Evolutionary conservation across 805 yeast genomes (phyloP).

Genomic region (Spathaspora boniae): DNA sequence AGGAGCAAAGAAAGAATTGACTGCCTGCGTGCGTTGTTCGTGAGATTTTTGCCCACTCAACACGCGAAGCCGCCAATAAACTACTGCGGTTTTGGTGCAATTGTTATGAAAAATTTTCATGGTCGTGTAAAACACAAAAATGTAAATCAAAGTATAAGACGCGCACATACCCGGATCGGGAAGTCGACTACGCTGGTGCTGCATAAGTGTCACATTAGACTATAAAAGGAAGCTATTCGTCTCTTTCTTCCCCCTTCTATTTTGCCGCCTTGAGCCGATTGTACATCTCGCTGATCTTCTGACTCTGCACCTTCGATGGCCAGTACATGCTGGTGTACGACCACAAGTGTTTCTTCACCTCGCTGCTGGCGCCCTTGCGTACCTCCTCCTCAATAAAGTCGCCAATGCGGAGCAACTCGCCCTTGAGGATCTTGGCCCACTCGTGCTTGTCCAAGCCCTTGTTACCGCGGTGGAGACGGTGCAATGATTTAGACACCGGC

Average conservation of each 20-base stretch:
- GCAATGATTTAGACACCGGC: constrained; percentile 65
- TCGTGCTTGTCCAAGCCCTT: constrained; percentile 71
- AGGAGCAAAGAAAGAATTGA: too few species aligned
- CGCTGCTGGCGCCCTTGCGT: constrained; percentile 16
- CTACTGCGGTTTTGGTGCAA: too few species aligned
- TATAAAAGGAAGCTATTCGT: too few species aligned
- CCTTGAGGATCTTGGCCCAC: constrained; percentile 69
- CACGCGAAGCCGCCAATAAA: not conserved
- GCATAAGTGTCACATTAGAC: too few species aligned
- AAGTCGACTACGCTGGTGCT: too few species aligned
- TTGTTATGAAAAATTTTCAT: not conserved
- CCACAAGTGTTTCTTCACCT: constrained; percentile 70
- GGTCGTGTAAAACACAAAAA: too few species aligned
- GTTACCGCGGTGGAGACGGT: constrained; percentile 65
- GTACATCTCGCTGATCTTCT: constrained; percentile 75
- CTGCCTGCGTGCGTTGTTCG: too few species aligned
- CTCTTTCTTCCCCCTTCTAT: not conserved
- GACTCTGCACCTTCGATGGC: constrained; percentile 82
- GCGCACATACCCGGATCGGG: too few species aligned
- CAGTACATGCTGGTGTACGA: constrained; percentile 78
- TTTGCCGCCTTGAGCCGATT: constrained; percentile 43
- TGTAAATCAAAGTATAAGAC: too few species aligned
- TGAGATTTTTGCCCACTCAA: not conserved
- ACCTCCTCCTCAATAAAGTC: constrained; percentile 46
- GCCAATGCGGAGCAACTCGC: constrained; percentile 70